phyloP scores from a whole-genome alignment of 2,329 filamentous ascomycete species.

The Colletotrichum zoysiae region DNA sequence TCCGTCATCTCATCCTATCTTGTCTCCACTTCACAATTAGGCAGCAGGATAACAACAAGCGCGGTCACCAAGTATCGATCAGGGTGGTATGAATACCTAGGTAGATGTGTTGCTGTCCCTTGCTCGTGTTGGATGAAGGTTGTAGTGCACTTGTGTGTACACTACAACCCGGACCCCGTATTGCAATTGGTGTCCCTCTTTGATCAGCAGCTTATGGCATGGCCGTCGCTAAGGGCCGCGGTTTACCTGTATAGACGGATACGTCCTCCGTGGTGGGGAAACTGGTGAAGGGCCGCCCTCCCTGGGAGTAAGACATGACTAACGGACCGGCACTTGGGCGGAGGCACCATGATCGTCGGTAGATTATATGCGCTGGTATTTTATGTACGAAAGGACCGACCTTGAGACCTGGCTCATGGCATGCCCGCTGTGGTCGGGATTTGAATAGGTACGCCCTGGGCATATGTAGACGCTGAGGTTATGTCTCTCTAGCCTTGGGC shows the following conservation, averaged over 20 bases:
- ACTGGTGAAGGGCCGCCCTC: background rate
- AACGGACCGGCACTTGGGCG: background rate
- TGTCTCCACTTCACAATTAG: slow-evolving; percentile 29
- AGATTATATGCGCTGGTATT: background rate
- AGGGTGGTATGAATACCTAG: background rate
- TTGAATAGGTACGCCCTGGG: background rate
- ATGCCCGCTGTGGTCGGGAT: background rate
- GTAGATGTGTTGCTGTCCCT: background rate
- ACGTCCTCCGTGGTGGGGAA: background rate
- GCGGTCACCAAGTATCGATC: slow-evolving; percentile 16
- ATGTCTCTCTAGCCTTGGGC: slow-evolving; percentile 3
- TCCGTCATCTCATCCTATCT: slow-evolving; percentile 25
- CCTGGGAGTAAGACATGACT: background rate
- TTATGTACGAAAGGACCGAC: background rate
- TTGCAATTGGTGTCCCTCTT: background rate
- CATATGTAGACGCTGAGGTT: background rate
- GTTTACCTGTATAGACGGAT: background rate
- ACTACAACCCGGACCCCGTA: background rate
- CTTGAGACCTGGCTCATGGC: background rate
- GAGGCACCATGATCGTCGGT: background rate
- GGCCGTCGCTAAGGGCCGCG: background rate
- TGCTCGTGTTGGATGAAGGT: background rate
- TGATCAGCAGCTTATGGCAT: slow-evolving; percentile 10
- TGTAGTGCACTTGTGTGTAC: background rate
- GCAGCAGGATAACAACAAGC: slow-evolving; percentile 37